Evolutionary conservation across 306 rosid genomes (phyloP).

Genomic region (Ammopiptanthus mongolicus): DNA sequence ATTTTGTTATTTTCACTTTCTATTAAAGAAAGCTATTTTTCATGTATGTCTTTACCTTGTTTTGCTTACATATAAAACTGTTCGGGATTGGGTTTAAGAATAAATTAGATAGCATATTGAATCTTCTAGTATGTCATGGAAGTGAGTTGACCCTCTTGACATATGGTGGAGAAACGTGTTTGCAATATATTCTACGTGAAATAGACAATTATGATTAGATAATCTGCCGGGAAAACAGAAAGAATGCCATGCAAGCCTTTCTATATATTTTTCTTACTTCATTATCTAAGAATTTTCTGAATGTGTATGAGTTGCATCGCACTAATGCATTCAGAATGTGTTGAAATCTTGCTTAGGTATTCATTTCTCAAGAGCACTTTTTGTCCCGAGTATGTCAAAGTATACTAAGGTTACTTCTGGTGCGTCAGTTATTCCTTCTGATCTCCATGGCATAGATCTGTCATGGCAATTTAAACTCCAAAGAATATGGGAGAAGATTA

Average conservation of each 20-base stretch:
- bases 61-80: not conserved
- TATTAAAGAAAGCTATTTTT: not conserved
- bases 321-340: constrained; percentile 14
- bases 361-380: constrained; percentile 62
- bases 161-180: too few species aligned
- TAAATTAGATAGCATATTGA: not conserved
- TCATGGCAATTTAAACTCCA: constrained; percentile 69
- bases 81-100: not conserved
- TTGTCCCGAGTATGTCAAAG: constrained; percentile 69
- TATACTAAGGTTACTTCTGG: constrained; percentile 62
- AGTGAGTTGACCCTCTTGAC: too few species aligned
- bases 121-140: not conserved
- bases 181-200: not conserved
- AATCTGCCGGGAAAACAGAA: not conserved
- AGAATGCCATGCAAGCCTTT: not conserved
- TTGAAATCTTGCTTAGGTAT: constrained; percentile 38
- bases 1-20: constrained; percentile 3
- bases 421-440: constrained; percentile 40
- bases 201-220: not conserved
- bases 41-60: not conserved
- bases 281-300: not conserved
- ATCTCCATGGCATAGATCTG: constrained; percentile 42
- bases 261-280: not conserved
- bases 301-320: not conserved
- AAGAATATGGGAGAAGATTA: constrained; percentile 69